These are phyloP conservation scores for Ophiocordyceps camponoti-floridani DNA, from an alignment of 2,329 filamentous ascomycete species.

Conservation along the genomic window DNA sequence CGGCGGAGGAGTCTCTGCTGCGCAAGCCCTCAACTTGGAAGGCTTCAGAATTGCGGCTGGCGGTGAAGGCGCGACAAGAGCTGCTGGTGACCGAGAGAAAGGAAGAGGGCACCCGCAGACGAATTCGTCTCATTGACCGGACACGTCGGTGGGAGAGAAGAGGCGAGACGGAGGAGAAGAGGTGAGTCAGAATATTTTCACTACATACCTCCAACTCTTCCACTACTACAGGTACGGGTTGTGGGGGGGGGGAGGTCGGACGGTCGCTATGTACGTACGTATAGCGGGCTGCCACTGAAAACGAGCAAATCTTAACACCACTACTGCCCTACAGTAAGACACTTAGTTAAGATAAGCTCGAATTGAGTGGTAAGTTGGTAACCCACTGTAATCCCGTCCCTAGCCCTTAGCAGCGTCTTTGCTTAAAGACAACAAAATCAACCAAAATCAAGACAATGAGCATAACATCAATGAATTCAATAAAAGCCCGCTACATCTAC, in stretches of 20 bases:
- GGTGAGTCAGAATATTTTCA: background rate
- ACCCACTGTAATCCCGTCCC: no score
- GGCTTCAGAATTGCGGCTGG: constrained; percentile 11
- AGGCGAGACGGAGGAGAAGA: background rate
- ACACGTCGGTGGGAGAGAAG: background rate
- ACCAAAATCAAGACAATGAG: background rate
- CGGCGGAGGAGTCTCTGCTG: constrained; percentile 3
- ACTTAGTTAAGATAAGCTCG: no score
- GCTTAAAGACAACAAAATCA: background rate
- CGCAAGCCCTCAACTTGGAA: constrained; percentile 11
- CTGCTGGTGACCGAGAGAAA: background rate
- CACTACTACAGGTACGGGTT: background rate
- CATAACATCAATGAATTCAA: background rate
- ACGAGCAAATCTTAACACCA: no score
- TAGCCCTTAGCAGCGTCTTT: background rate
- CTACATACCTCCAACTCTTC: background rate
- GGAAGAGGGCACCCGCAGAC: background rate
- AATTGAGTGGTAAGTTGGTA: no score
- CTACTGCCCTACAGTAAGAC: no score
- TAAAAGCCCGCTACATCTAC: no score
- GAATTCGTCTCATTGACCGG: constrained; percentile 12
- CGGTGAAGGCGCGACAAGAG: constrained; percentile 9
- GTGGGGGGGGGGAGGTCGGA: background rate
- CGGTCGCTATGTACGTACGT: background rate
- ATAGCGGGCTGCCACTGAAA: no score